Conservation (phyloP, 2,329 filamentous ascomycete genomes). For the Xylariaceae sp. region DNA sequence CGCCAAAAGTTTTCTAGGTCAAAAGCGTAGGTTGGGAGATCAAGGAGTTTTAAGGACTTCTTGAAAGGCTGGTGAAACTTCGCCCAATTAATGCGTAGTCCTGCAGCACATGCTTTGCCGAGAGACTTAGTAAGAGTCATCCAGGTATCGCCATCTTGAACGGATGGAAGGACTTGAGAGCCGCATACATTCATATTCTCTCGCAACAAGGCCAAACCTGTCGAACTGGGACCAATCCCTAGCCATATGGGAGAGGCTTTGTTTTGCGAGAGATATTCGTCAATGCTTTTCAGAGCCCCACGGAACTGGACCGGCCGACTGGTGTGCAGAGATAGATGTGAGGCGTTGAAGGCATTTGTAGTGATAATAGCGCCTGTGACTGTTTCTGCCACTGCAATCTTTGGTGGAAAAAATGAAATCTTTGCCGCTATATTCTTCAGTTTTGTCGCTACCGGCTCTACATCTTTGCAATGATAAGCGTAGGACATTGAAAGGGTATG, state of each 20-base stretch:
- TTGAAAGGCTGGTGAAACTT: conserved; percentile 11
- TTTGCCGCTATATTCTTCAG: conserved; percentile 45
- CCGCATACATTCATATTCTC: conserved; percentile 3
- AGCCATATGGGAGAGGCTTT: conserved; percentile 10
- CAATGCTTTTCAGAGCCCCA: conserved; percentile 12
- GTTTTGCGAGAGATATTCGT: background rate
- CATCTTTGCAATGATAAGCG: conserved; percentile 49
- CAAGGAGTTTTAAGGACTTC: conserved; percentile 6
- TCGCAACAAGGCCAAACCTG: conserved; percentile 5
- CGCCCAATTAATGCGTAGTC: conserved; percentile 10
- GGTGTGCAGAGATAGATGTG: conserved; percentile 19
- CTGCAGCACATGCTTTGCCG: conserved; percentile 10
- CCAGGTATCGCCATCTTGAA: conserved; percentile 4
- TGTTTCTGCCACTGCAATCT: conserved; percentile 39
- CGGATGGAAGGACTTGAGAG: conserved; percentile 7
- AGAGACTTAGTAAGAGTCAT: conserved; percentile 8
- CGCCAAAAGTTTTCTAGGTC: conserved; percentile 15
- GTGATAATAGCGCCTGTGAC: conserved; percentile 22
- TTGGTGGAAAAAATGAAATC: conserved; percentile 41
- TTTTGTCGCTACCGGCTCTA: conserved; percentile 50
- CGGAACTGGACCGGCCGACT: conserved; percentile 17
- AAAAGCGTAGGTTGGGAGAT: conserved; percentile 18
- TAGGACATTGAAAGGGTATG: conserved; percentile 45
- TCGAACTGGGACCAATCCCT: conserved; percentile 12
- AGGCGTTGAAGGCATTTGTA: conserved; percentile 16